These are phyloP conservation scores for Pleurotus platypus DNA, from an alignment of 768 basidiomycete species.

Conservation along the genomic window DNA sequence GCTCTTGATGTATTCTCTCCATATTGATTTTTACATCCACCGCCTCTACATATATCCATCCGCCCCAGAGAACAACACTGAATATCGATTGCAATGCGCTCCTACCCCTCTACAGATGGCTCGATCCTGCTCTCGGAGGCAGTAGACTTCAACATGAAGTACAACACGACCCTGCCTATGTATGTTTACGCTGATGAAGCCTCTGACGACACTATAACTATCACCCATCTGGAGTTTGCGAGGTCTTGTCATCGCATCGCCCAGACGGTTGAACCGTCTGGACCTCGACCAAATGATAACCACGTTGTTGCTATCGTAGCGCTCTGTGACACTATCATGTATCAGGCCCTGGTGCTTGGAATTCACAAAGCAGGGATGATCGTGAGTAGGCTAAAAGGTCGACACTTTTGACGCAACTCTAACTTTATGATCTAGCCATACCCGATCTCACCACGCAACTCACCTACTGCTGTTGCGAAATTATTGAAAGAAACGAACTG, in stretches of 20 bases:
- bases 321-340: constrained; percentile 30
- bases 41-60: too few relatives aligned
- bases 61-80: too few relatives aligned
- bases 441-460: constrained; percentile 35
- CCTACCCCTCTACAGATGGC: constrained; percentile 25
- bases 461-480: constrained; percentile 29
- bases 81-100: neutral
- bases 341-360: constrained; percentile 37
- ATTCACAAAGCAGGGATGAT: constrained; percentile 31
- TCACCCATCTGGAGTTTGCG: constrained; percentile 41
- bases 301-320: constrained; percentile 34
- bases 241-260: constrained; percentile 41
- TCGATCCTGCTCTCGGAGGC: constrained; percentile 29
- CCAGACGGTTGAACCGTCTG: constrained; percentile 31
- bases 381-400: constrained; percentile 16
- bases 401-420: neutral
- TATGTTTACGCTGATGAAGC: constrained; percentile 25
- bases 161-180: constrained; percentile 27
- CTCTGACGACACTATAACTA: constrained; percentile 16
- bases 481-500: constrained; percentile 35
- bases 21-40: too few relatives aligned
- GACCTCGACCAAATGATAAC: constrained; percentile 18
- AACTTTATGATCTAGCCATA: constrained; percentile 30
- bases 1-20: too few relatives aligned
- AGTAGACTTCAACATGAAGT: constrained; percentile 28